phyloP scores from a whole-genome alignment of 805 yeast species.

The Kregervanrija pseudodelftensis region DNA sequence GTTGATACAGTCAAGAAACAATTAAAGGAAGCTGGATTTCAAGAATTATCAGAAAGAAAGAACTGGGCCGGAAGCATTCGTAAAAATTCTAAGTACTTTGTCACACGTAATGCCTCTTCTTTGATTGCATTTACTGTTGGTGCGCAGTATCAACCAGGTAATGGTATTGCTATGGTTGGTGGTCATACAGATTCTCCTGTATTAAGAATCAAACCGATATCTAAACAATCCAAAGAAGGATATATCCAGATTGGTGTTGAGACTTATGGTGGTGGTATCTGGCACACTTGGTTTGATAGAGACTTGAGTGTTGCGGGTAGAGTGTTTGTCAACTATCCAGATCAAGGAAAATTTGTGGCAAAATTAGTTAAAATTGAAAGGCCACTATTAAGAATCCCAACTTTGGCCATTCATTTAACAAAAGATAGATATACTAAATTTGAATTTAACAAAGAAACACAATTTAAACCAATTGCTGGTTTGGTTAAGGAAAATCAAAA shows the following conservation, averaged over 20 bases:
- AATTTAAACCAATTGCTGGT: slow-evolving; percentile 82
- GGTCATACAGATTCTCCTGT: slow-evolving; percentile 97
- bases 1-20: slow-evolving; percentile 57
- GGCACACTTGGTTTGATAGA: slow-evolving; percentile 97
- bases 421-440: slow-evolving; percentile 70
- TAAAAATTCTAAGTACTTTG: slow-evolving; percentile 64
- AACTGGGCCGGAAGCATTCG: slow-evolving; percentile 55
- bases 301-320: slow-evolving; percentile 90
- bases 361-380: slow-evolving; percentile 70
- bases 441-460: slow-evolving; percentile 84
- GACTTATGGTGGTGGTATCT: slow-evolving; percentile 90
- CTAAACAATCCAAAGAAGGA: slow-evolving; percentile 63
- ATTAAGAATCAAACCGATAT: slow-evolving; percentile 79
- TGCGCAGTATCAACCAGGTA: slow-evolving; percentile 61
- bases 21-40: slow-evolving; percentile 58
- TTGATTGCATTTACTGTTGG: slow-evolving; percentile 85
- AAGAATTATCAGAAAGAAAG: slow-evolving; percentile 63
- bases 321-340: slow-evolving; percentile 54
- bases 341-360: slow-evolving; percentile 46
- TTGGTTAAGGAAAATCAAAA: slow-evolving; percentile 17
- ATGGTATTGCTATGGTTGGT: slow-evolving; percentile 83
- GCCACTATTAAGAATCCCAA: slow-evolving; percentile 87
- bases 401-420: slow-evolving; percentile 87
- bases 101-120: slow-evolving; percentile 86
- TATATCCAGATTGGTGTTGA: slow-evolving; percentile 89